phyloP scores from a whole-genome alignment of 139 green algal genomes.

The Zygnema circumcarinatum region DNA sequence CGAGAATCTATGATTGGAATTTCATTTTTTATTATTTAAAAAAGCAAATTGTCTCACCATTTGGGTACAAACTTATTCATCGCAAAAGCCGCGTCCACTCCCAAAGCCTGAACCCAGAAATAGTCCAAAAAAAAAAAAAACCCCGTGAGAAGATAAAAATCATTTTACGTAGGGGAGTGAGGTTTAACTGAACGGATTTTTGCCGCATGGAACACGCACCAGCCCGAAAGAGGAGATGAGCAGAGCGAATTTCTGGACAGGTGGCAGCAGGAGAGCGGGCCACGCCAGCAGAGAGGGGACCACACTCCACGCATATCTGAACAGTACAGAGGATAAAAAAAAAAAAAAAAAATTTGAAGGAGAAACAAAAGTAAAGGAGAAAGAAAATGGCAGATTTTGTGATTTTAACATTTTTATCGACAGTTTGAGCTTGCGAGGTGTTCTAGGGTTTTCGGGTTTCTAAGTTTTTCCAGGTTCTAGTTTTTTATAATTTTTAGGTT shows the following conservation, averaged over 20 bases:
- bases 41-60: no score
- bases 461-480: no score
- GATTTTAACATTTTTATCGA: not conserved
- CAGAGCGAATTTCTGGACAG: slow-evolving; percentile 11
- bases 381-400: not conserved
- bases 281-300: slow-evolving; percentile 82
- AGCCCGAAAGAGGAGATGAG: slow-evolving; percentile 22
- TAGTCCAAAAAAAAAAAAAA: not conserved
- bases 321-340: not conserved
- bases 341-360: not conserved
- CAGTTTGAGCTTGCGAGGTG: no score
- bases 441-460: no score
- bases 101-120: slow-evolving; percentile 20
- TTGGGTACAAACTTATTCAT: slow-evolving; percentile 23
- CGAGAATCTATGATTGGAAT: no score
- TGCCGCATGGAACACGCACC: no score
- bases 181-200: no score
- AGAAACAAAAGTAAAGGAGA: not conserved
- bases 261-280: slow-evolving; percentile 72
- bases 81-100: slow-evolving; percentile 17
- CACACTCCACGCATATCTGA: slow-evolving; percentile 83
- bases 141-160: not conserved
- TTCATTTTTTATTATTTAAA: no score
- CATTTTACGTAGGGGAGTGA: not conserved
- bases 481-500: no score